Conservation (phyloP, 73 alveolate species). For the Blepharisma japonicum region DNA sequence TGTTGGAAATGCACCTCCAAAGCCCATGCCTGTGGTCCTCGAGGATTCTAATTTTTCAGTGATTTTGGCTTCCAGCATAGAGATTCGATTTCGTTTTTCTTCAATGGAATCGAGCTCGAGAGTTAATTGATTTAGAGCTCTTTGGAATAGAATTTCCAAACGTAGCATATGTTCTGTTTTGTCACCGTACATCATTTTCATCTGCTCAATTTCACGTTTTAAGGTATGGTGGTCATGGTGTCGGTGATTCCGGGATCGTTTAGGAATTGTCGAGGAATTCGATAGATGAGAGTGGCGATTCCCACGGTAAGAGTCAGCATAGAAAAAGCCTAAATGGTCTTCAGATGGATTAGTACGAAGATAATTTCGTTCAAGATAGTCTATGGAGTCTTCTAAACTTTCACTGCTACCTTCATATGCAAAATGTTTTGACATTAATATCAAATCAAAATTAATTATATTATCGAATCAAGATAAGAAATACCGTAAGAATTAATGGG, state of each 20-base stretch:
- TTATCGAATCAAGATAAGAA: background rate
- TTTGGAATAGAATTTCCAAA: conserved; percentile 16
- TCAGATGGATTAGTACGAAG: background rate
- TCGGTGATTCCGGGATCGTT: conserved; percentile 1
- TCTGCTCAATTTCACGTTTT: conserved; percentile 6
- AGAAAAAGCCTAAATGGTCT: background rate
- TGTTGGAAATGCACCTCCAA: conserved; percentile 16
- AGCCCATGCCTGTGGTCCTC: background rate
- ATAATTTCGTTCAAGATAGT: background rate
- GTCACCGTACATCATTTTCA: background rate
- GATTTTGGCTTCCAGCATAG: conserved; percentile 9
- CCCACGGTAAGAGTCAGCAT: background rate
- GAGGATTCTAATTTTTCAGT: conserved; percentile 11
- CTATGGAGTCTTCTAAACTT: conserved; percentile 2
- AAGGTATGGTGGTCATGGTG: background rate
- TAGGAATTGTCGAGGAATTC: background rate
- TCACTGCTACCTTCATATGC: conserved; percentile 6
- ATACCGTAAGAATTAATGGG: background rate
- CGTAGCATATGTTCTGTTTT: conserved; percentile 25
- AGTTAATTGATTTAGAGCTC: conserved; percentile 17
- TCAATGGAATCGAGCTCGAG: conserved; percentile 6
- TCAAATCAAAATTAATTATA: background rate
- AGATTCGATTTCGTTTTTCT: conserved; percentile 18
- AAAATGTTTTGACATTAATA: conserved; percentile 24
- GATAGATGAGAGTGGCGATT: background rate